Evolutionary conservation across 306 rosid genomes (phyloP).

Genomic region (Rosa persica): DNA sequence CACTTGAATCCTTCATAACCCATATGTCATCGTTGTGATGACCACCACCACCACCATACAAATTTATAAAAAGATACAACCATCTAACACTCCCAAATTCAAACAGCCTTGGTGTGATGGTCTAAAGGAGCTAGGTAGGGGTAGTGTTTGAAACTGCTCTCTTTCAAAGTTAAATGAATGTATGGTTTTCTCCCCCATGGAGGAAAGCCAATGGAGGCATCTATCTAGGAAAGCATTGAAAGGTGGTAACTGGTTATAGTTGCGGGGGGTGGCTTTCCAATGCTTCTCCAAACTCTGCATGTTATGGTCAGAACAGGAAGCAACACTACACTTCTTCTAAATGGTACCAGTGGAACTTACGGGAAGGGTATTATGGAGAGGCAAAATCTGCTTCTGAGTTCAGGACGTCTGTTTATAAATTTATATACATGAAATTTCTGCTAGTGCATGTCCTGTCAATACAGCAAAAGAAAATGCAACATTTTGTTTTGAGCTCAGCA

Average conservation of each 20-base stretch:
- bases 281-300: slow-evolving; percentile 13
- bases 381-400: not conserved
- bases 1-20: slow-evolving; percentile 22
- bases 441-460: not conserved
- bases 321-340: not conserved
- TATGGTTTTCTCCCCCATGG: not conserved
- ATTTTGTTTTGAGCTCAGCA: not conserved
- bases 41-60: too few relatives aligned
- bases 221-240: slow-evolving; percentile 9
- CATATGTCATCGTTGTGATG: not conserved
- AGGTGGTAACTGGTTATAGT: not conserved
- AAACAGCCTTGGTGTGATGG: too few relatives aligned
- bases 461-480: not conserved
- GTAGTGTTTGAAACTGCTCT: not conserved
- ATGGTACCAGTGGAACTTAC: not conserved
- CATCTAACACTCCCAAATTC: slow-evolving; percentile 12
- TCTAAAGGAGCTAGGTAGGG: slow-evolving; percentile 2
- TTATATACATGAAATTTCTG: too few relatives aligned
- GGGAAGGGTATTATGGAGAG: not conserved
- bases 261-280: slow-evolving; percentile 3
- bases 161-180: slow-evolving; percentile 5
- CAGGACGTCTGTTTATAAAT: too few relatives aligned
- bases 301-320: not conserved
- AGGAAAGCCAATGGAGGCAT: slow-evolving; percentile 18
- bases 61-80: not conserved